phyloP scores from a whole-genome alignment of 768 basidiomycete species.

The Termitomyces bulborhizus region DNA sequence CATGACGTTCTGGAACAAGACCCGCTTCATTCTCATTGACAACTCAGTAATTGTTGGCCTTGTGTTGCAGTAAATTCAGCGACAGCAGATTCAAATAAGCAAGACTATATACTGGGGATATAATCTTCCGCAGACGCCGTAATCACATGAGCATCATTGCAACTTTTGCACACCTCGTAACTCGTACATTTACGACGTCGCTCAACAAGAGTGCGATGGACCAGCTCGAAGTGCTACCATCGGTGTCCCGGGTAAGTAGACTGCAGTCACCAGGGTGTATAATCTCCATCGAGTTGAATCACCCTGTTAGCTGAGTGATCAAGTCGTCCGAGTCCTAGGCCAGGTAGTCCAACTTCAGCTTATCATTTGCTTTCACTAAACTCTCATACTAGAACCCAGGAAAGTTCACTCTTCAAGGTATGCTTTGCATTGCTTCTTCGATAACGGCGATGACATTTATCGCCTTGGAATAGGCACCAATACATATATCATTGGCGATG shows the following conservation, averaged over 20 bases:
- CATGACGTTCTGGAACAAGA: too few species aligned
- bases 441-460: not conserved
- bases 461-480: constrained; percentile 62
- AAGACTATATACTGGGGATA: too few species aligned
- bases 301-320: constrained; percentile 52
- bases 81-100: too few species aligned
- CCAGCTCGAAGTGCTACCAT: constrained; percentile 42
- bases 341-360: constrained; percentile 43
- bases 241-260: constrained; percentile 46
- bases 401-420: constrained; percentile 84
- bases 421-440: not conserved
- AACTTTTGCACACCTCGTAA: not conserved
- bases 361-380: not conserved
- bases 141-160: constrained; percentile 14
- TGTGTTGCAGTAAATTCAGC: too few species aligned
- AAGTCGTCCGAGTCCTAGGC: constrained; percentile 64
- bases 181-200: not conserved
- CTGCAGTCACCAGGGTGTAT: not conserved
- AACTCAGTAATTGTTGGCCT: too few species aligned
- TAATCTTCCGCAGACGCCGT: not conserved
- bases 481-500: constrained; percentile 74
- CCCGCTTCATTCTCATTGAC: too few species aligned
- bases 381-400: constrained; percentile 64
- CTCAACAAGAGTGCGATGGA: constrained; percentile 31
- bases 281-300: not conserved